Conservation (phyloP, 2,329 filamentous ascomycete species). For the Cucurbitaria berberidis region DNA sequence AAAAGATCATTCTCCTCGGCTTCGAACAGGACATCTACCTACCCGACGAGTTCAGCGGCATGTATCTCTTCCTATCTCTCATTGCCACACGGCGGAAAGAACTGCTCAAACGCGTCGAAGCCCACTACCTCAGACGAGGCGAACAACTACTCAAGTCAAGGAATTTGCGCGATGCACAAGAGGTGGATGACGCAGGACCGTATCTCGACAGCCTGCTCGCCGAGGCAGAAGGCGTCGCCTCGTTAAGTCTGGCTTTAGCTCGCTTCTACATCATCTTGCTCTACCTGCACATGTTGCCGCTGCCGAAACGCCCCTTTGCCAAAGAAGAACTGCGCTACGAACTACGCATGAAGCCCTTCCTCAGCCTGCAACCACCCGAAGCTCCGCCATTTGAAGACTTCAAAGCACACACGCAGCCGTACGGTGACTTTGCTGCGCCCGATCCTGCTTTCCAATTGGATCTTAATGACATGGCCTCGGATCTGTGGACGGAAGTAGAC, state of each 20-base stretch:
- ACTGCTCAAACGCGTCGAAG: conserved; percentile 25
- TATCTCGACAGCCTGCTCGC: conserved; percentile 37
- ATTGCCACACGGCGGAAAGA: conserved; percentile 33
- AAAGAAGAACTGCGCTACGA: conserved; percentile 75
- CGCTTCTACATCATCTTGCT: conserved; percentile 70
- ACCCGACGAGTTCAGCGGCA: conserved; percentile 79
- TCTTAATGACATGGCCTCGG: conserved; percentile 7
- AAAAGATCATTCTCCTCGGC: conserved; percentile 85
- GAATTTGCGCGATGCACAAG: conserved; percentile 11
- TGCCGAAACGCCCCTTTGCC: conserved; percentile 67
- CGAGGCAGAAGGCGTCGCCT: conserved; percentile 31
- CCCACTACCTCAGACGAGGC: conserved; percentile 16
- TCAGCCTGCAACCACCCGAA: conserved; percentile 69
- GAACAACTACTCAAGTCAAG: not conserved
- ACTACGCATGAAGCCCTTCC: conserved; percentile 85
- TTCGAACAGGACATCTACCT: conserved; percentile 94
- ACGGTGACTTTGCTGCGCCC: conserved; percentile 31
- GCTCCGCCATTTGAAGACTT: conserved; percentile 71
- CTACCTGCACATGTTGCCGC: conserved; percentile 61
- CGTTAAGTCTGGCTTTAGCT: conserved; percentile 40
- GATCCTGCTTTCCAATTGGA: conserved; percentile 8
- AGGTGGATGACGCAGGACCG: conserved; percentile 12
- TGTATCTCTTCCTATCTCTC: conserved; percentile 72
- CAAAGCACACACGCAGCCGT: conserved; percentile 41
- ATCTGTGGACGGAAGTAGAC: conserved; percentile 38